phyloP scores from a whole-genome alignment of 495 filamentous ascomycete genomes.

The Aspergillus haitiensis region DNA sequence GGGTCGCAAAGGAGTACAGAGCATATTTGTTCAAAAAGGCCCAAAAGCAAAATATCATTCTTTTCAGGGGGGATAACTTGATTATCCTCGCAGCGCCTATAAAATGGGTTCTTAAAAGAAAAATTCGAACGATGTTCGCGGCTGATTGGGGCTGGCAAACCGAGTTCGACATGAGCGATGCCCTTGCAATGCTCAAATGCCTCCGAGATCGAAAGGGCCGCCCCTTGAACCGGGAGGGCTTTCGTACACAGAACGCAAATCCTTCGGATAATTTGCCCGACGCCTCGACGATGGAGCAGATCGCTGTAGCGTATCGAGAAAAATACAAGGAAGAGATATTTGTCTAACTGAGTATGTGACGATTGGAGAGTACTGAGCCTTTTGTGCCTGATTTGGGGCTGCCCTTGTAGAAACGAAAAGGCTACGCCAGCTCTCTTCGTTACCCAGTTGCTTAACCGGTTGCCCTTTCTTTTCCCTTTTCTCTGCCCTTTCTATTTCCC shows the following conservation, averaged over 20 bases:
- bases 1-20: slow-evolving; percentile 17
- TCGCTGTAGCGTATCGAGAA: slow-evolving; percentile 17
- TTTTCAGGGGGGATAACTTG: slow-evolving; percentile 16
- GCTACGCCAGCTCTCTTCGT: neutral
- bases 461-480: no score
- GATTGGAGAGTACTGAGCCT: neutral
- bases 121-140: slow-evolving; percentile 17
- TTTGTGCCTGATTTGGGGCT: neutral
- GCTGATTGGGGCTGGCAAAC: slow-evolving; percentile 6
- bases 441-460: neutral
- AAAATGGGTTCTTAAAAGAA: slow-evolving; percentile 19
- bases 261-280: slow-evolving; percentile 16
- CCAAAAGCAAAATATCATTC: slow-evolving; percentile 18
- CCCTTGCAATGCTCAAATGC: slow-evolving; percentile 18
- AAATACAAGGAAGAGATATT: slow-evolving; percentile 21
- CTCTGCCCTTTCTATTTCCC: no score
- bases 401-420: neutral
- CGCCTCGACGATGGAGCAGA: slow-evolving; percentile 15
- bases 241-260: slow-evolving; percentile 16
- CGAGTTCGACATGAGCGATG: slow-evolving; percentile 17
- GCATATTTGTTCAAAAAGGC: slow-evolving; percentile 18
- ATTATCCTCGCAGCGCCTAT: slow-evolving; percentile 17
- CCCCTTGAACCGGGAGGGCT: slow-evolving; percentile 8
- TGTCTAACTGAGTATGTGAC: slow-evolving; percentile 5
- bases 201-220: slow-evolving; percentile 13